Percentiles rank a stretch among this genome's conserved stretches.
These are phyloP conservation scores for Ascoidea asiatica DNA, from an alignment of 805 yeast species.

Conservation along the genomic window DNA sequence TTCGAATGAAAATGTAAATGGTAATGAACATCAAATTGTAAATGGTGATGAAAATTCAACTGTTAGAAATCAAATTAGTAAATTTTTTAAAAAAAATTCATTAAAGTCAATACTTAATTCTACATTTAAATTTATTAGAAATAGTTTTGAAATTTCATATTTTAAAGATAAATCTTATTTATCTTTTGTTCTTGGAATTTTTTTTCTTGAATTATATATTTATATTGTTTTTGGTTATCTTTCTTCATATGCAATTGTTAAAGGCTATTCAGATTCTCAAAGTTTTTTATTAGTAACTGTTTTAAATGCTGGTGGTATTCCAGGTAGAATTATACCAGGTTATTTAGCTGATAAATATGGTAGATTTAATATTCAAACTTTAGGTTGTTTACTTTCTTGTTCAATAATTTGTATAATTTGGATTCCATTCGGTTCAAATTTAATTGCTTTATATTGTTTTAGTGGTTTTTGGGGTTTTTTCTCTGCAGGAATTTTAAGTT, in stretches of 20 bases:
- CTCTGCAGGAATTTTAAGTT: conserved; percentile 39
- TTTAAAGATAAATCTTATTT: conserved; percentile 30
- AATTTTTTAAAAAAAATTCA: too few species aligned
- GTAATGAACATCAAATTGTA: too few species aligned
- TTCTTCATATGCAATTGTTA: conserved; percentile 34
- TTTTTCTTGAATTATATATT: conserved; percentile 33
- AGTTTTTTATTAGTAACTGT: conserved; percentile 18
- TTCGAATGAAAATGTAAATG: too few species aligned
- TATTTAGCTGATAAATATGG: conserved; percentile 32
- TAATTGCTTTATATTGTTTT: conserved; percentile 26
- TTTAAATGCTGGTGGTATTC: conserved; percentile 13
- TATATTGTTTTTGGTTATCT: conserved; percentile 31
- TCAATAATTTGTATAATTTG: conserved; percentile 23
- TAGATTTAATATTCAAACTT: conserved; percentile 35
- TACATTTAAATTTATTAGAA: too few species aligned
- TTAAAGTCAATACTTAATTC: too few species aligned
- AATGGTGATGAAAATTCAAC: too few species aligned
- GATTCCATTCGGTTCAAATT: conserved; percentile 27
- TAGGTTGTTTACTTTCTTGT: conserved; percentile 21
- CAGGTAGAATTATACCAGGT: conserved; percentile 33
- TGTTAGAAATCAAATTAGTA: too few species aligned
- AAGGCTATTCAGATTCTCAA: conserved; percentile 20
- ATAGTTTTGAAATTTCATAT: conserved; percentile 26
- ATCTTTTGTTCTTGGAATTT: conserved; percentile 27
- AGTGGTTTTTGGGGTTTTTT: conserved; percentile 37